Conservation (phyloP, 73 alveolate genomes). For the Breviolum minutum region DNA sequence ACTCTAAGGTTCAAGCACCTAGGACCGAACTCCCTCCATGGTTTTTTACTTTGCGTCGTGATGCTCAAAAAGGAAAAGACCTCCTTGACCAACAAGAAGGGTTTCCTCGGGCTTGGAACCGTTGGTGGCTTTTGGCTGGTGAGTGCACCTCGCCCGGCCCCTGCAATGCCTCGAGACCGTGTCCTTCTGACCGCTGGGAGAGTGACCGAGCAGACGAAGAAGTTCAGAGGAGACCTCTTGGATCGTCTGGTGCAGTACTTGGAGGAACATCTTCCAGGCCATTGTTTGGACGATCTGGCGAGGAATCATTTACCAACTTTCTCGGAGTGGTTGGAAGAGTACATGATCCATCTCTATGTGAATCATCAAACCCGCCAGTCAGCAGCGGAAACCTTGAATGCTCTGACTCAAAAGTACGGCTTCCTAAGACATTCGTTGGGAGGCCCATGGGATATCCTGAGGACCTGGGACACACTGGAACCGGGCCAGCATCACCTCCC, state of each 20-base stretch:
- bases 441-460: neutral
- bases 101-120: neutral
- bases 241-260: neutral
- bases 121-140: neutral
- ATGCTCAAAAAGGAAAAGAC: neutral
- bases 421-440: neutral
- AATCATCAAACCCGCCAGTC: neutral
- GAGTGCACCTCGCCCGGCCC: neutral
- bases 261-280: neutral
- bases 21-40: neutral
- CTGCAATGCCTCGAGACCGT: neutral
- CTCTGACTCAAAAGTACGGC: neutral
- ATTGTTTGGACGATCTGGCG: neutral
- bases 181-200: neutral
- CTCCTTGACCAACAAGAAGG: neutral
- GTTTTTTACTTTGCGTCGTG: neutral
- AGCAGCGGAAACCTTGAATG: neutral
- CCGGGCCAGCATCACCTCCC: constrained; percentile 48
- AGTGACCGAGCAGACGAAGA: neutral
- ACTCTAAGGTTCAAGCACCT: neutral
- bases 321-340: constrained; percentile 31
- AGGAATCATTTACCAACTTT: neutral
- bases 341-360: neutral
- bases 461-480: constrained; percentile 20
- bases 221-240: neutral